Evolutionary conservation across 2,329 filamentous ascomycete genomes (phyloP).

Genomic region (Geosmithia morbida): DNA sequence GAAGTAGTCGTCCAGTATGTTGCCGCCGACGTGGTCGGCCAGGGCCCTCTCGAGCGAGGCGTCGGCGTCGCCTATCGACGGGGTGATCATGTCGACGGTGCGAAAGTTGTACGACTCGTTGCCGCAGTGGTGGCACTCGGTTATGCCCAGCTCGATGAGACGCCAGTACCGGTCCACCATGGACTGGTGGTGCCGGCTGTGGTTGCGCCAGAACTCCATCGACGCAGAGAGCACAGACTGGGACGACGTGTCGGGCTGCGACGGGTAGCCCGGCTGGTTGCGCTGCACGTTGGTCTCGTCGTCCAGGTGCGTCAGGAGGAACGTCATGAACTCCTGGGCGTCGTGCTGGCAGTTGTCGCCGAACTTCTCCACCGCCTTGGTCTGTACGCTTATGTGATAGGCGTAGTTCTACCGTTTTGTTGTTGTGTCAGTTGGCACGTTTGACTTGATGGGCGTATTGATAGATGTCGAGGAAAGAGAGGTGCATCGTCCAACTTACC

Average conservation of each 20-base stretch:
- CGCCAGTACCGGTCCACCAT: slow-evolving; percentile 70
- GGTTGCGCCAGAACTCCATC: slow-evolving; percentile 58
- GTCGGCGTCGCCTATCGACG: slow-evolving; percentile 20
- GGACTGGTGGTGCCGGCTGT: slow-evolving; percentile 56
- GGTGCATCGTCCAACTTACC: slow-evolving; percentile 23
- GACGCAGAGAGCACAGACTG: slow-evolving; percentile 38
- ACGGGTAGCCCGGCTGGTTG: slow-evolving; percentile 20
- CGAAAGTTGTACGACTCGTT: slow-evolving; percentile 31
- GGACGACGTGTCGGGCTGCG: slow-evolving; percentile 16
- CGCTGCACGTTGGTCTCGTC: slow-evolving; percentile 63
- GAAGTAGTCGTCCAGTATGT: slow-evolving; percentile 52
- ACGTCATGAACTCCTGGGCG: slow-evolving; percentile 77
- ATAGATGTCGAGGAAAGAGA: too few species aligned
- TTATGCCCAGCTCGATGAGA: slow-evolving; percentile 57
- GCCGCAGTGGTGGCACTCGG: slow-evolving; percentile 48
- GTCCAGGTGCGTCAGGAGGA: slow-evolving; percentile 66
- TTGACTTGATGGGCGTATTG: too few species aligned
- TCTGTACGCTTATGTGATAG: slow-evolving; percentile 18
- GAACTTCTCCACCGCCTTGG: slow-evolving; percentile 25
- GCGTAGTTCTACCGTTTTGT: slow-evolving; percentile 35
- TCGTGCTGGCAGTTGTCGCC: slow-evolving; percentile 74
- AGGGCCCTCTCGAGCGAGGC: slow-evolving; percentile 46
- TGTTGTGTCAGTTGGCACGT: too few species aligned
- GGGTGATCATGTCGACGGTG: slow-evolving; percentile 38
- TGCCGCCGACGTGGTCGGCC: slow-evolving; percentile 52